A percentile compares a stretch with the other conserved stretches of the same genome.
Conservation (phyloP, 2,329 filamentous ascomycete genomes). For the Cladobotryum protrusum region DNA sequence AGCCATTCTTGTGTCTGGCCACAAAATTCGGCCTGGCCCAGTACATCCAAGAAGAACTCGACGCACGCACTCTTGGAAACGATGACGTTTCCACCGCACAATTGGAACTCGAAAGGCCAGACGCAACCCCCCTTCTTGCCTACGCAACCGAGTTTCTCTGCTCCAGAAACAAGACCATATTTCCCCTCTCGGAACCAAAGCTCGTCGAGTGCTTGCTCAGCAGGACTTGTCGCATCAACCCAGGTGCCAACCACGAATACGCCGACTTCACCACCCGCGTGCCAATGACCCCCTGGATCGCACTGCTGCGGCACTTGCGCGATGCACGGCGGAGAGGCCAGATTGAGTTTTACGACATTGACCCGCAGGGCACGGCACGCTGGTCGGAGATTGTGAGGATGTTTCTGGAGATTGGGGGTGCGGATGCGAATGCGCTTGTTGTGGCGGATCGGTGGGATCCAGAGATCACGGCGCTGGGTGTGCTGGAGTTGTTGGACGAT, state of each 20-base stretch:
- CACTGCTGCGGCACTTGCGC: constrained; percentile 24
- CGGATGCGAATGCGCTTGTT: constrained; percentile 22
- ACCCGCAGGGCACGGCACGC: constrained; percentile 20
- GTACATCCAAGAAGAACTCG: constrained; percentile 22
- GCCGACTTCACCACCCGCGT: constrained; percentile 18
- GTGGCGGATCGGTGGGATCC: constrained; percentile 25
- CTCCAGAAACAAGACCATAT: constrained; percentile 29
- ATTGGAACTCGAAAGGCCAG: constrained; percentile 2
- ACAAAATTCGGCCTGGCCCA: constrained; percentile 26
- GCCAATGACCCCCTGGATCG: constrained; percentile 24
- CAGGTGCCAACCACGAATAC: constrained; percentile 16
- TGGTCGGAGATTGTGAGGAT: constrained; percentile 24
- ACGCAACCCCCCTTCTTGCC: constrained; percentile 24
- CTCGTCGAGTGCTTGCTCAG: constrained; percentile 22
- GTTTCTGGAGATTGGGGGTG: constrained; percentile 21
- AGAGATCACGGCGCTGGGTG: constrained; percentile 20
- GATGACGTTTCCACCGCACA: background rate
- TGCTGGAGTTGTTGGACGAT: constrained; percentile 23
- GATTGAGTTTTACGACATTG: constrained; percentile 25
- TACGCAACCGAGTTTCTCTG: constrained; percentile 30
- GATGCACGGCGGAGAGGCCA: constrained; percentile 25
- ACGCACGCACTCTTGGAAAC: background rate
- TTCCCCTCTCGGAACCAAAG: constrained; percentile 24
- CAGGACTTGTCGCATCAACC: constrained; percentile 12
- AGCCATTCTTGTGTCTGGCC: constrained; percentile 27